Evolutionary conservation across 169 alveolate species (phyloP), one percentile per base, ranked within the genome.

Genomic region (Cryptosporidium xiaoi): DNA sequence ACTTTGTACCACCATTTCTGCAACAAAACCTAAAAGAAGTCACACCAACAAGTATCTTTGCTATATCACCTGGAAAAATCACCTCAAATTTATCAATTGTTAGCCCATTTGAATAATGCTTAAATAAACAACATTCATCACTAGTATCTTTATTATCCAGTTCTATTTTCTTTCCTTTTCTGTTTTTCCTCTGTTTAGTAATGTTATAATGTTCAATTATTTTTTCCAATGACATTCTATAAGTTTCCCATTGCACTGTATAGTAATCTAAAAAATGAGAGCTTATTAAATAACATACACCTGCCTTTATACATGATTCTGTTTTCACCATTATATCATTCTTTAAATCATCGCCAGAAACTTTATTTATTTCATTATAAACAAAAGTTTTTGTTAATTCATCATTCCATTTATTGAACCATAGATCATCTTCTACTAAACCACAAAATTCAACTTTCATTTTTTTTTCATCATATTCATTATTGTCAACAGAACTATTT

Each of bases 171-270:
- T 13, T 24, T 31, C n/a, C 48, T 46, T 16, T 53, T 69, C 16
- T 69, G 82, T 44, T n/a, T 16, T 36, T 69, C 10, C 53, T n/a
- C 18, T 48, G 48, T 24, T 36, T 29, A 69, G 24, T 16, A 62
- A n/a, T 33, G 48, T 1, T 0, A 8, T 40, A 40, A 8, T 40
- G 48, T 40, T 40, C 13, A 0, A 33, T 0, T 55, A 69, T 55
- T 36, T 46, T 53, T 18, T 69, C 67, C 29, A 29, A 18, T 31
- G 67, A 33, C 10, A 53, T 29, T 36, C 83, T 44, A 33, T 69
- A 69, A 34, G 83, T 69, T 13, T 69, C 83, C 83, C 83, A 69
- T 13, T 69, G 83, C 4, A 69, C 67, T n/a, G 83, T 65, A 53
- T 34, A 36, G 29, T 36, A 69, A 53, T 69, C 56, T 13, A 13